Conservation (phyloP, 495 filamentous ascomycete species). For the Talaromyces trachyspermus region DNA sequence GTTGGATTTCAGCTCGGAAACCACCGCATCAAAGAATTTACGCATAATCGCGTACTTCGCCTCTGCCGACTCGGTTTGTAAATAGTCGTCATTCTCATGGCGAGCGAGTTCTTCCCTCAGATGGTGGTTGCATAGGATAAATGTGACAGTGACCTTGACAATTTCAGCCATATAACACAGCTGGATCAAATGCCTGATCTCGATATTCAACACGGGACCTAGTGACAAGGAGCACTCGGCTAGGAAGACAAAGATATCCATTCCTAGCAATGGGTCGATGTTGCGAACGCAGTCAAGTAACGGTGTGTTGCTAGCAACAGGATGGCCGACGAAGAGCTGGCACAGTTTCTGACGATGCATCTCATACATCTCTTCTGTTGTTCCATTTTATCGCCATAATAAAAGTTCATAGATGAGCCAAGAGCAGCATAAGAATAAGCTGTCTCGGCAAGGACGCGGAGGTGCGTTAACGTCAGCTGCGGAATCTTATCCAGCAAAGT, state of each 20-base stretch:
- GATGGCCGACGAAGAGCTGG: slow-evolving; percentile 64
- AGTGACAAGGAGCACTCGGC: slow-evolving; percentile 63
- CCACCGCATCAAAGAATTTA: slow-evolving; percentile 36
- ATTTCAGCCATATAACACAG: slow-evolving; percentile 91
- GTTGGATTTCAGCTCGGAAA: slow-evolving; percentile 36
- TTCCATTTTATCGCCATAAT: slow-evolving; percentile 45
- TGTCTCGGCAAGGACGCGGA: slow-evolving; percentile 88
- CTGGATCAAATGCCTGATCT: slow-evolving; percentile 75
- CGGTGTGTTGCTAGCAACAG: slow-evolving; percentile 27
- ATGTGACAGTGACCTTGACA: slow-evolving; percentile 58
- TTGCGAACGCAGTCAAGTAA: slow-evolving; percentile 39
- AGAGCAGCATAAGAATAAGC: slow-evolving; percentile 76
- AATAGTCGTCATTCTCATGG: slow-evolving; percentile 24
- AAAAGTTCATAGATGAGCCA: slow-evolving; percentile 52
- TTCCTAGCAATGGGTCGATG: slow-evolving; percentile 59
- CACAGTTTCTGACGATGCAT: slow-evolving; percentile 67
- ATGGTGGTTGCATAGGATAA: slow-evolving; percentile 35
- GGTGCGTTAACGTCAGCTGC: slow-evolving; percentile 70
- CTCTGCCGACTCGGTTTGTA: slow-evolving; percentile 23
- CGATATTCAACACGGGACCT: slow-evolving; percentile 61
- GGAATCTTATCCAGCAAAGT: slow-evolving; percentile 82
- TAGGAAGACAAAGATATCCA: slow-evolving; percentile 86
- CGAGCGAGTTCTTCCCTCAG: slow-evolving; percentile 33
- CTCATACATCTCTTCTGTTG: slow-evolving; percentile 59
- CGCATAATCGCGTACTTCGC: slow-evolving; percentile 23